Evolutionary conservation across 345 rosid genomes (phyloP).

Genomic region (Chamaenerion angustifolium): DNA sequence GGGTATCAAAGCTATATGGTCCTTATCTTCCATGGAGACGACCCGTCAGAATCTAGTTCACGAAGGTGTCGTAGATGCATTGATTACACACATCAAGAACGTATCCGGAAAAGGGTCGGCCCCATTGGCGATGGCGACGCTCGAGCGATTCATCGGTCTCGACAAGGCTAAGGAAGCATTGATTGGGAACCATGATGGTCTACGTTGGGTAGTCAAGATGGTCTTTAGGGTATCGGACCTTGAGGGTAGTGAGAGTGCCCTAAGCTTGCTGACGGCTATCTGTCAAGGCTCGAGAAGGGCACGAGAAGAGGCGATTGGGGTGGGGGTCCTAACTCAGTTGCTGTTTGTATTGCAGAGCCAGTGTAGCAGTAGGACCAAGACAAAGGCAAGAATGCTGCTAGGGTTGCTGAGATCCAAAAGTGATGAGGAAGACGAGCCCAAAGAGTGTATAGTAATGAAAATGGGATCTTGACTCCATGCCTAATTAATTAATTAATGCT

Average conservation of each 20-base stretch:
- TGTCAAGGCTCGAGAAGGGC: slow-evolving; percentile 32
- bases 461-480: no score
- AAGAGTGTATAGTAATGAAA: no score
- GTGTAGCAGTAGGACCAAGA: slow-evolving; percentile 10
- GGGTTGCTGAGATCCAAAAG: slow-evolving; percentile 8
- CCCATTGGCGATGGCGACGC: slow-evolving; percentile 19
- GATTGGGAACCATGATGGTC: slow-evolving; percentile 20
- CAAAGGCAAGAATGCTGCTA: slow-evolving; percentile 13
- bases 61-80: slow-evolving; percentile 19
- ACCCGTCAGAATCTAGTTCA: slow-evolving; percentile 21
- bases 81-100: slow-evolving; percentile 20
- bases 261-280: slow-evolving; percentile 23
- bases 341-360: slow-evolving; percentile 14
- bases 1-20: slow-evolving; percentile 29
- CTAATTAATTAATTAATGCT: no score
- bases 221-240: slow-evolving; percentile 50
- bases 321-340: slow-evolving; percentile 11
- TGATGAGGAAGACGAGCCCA: no score
- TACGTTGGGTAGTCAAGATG: slow-evolving; percentile 27
- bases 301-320: slow-evolving; percentile 8
- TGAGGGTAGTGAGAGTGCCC: slow-evolving; percentile 43
- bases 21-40: slow-evolving; percentile 24
- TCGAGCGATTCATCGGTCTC: slow-evolving; percentile 25
- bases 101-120: slow-evolving; percentile 13
- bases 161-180: slow-evolving; percentile 23